Evolutionary conservation across 176 grass and related monocot species (phyloP).

Genomic region (Otatea glauca): DNA sequence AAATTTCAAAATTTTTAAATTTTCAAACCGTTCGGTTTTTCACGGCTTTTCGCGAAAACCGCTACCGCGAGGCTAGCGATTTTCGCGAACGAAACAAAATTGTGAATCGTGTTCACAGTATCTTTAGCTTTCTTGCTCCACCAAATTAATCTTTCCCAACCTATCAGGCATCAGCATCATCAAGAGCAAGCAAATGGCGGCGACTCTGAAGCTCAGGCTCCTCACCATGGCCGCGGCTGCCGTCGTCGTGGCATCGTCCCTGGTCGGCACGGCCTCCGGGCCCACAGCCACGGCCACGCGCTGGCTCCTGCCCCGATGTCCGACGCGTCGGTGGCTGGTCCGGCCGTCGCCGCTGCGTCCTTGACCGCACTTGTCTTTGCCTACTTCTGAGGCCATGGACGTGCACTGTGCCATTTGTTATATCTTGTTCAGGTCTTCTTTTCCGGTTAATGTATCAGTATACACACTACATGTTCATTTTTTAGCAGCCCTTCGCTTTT

Average conservation of each 20-base stretch:
- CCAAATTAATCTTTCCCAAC: not conserved
- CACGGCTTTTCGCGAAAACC: no score
- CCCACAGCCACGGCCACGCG: not conserved
- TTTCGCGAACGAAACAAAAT: no score
- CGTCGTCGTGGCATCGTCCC: constrained; percentile 27
- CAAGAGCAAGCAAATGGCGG: constrained; percentile 39
- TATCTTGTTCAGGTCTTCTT: no score
- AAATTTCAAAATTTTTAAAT: no score
- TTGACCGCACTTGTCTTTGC: constrained; percentile 44
- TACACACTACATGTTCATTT: not conserved
- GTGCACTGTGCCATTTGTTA: not conserved
- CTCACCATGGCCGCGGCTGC: constrained; percentile 35
- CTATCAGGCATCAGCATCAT: not conserved
- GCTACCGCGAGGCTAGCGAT: no score
- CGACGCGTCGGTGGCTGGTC: constrained; percentile 31
- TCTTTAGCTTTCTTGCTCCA: not conserved
- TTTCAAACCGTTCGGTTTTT: no score
- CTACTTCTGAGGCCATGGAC: constrained; percentile 24
- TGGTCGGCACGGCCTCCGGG: constrained; percentile 39
- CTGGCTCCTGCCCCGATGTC: constrained; percentile 51
- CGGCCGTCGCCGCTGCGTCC: constrained; percentile 44
- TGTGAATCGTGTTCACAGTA: no score
- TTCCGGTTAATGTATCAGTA: not conserved
- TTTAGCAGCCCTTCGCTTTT: no score
- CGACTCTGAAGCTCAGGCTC: constrained; percentile 49